phyloP scores from a whole-genome alignment of 768 basidiomycete species.

The Trametes cingulata region DNA sequence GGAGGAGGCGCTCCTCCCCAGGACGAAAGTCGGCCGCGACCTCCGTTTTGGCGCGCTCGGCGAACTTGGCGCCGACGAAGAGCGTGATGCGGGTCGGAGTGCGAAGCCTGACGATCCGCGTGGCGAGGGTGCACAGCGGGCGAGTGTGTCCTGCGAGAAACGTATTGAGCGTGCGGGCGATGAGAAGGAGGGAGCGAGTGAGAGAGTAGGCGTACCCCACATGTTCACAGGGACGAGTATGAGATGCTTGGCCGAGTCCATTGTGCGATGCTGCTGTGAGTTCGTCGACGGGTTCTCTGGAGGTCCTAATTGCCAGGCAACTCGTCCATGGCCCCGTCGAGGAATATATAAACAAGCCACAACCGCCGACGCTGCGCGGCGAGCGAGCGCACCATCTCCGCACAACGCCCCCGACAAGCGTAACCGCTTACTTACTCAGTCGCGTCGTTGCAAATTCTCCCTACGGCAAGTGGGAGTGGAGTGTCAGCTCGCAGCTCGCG shows the following conservation, averaged over 20 bases:
- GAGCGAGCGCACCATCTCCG: no score
- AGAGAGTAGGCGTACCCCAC: not conserved
- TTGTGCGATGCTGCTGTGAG: not conserved
- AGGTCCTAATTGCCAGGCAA: no score
- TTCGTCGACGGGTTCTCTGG: not conserved
- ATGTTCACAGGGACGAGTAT: not conserved
- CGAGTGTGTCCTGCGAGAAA: slow-evolving; percentile 10
- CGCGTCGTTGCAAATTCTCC: no score
- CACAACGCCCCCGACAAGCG: no score
- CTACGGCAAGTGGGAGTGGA: no score
- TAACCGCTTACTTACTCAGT: no score
- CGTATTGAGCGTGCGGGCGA: no score
- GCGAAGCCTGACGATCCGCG: slow-evolving; percentile 7
- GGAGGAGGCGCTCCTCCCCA: not conserved
- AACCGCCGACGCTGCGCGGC: no score
- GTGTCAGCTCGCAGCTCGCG: no score
- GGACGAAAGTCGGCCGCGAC: not conserved
- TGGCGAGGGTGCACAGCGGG: slow-evolving; percentile 10
- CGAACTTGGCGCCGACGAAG: slow-evolving; percentile 5
- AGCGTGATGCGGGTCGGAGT: slow-evolving; percentile 5
- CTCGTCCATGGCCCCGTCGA: no score
- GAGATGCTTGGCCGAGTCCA: not conserved
- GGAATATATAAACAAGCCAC: no score
- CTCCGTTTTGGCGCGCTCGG: slow-evolving; percentile 7
- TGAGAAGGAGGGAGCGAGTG: not conserved